Base-by-base conservation (phyloP, 768 basidiomycete species). In the Daedaleopsis nitida region DNA sequence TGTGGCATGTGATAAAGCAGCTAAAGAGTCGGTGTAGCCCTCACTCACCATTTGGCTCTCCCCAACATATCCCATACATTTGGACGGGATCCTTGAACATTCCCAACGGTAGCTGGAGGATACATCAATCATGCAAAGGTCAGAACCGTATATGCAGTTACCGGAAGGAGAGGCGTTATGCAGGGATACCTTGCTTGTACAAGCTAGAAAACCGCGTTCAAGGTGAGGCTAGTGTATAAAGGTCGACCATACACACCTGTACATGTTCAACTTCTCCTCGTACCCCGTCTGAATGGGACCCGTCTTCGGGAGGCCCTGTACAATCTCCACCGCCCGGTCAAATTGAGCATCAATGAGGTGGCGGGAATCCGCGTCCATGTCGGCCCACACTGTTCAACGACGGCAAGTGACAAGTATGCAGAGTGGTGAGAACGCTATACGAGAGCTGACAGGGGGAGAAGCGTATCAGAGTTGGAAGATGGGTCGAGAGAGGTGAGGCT, bases 241-340 rank as follows among this genome's bases (percentile, higher is more conserved):
- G 19, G 45, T 42, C 17, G 17, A 9, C 35, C 21, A 17, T 19
- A 71, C 82, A 37, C 62, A 89, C 89, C 92, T 92, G 72, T 98
- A 98, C 86, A 98, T 93, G 12, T 86, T 84, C 14, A 98, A 77
- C 73, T 98, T 98, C 72, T 96, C 94, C 66, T 97, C 95, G 71
- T 98, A 97, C 65, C 86, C 91, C 0, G 95, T 97, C 73, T 97
- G 94, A 69, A 98, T 94, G 34, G 95, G 94, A 0, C 96, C 94
- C 11, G 86, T 92, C 80, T 96, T 96, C 1, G 96, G 94, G 35
- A 97, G 78, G 59, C 91, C 77, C 72, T 98, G 96, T 5, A 97
- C 89, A 57, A 98, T 96, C 74, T 96, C 89, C 11, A 98, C 95
- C 4, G 96, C 94, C 32, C 95, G 85, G 78, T 94, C 86, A 75